Conservation (phyloP, 2,329 filamentous ascomycete species). For the Diaporthe humulicola region DNA sequence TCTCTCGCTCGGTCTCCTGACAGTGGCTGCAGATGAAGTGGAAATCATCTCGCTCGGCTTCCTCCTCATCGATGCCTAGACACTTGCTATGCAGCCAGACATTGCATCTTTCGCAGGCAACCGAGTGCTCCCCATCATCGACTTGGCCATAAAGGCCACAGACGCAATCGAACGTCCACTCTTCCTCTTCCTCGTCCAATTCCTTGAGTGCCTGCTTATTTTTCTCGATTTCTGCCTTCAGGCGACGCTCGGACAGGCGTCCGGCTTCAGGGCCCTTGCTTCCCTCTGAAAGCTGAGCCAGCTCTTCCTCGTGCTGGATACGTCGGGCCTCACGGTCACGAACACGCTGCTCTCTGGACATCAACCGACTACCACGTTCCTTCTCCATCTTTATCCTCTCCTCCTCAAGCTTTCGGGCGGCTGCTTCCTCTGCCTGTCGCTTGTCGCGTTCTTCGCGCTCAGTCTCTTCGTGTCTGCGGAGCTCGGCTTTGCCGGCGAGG, state of each 20-base stretch:
- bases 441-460: constrained; percentile 78
- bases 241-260: constrained; percentile 81
- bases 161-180: constrained; percentile 95
- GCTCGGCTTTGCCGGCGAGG: constrained; percentile 85
- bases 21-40: constrained; percentile 88
- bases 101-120: constrained; percentile 93
- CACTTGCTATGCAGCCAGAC: constrained; percentile 98
- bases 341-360: constrained; percentile 87
- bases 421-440: constrained; percentile 73
- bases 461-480: constrained; percentile 80
- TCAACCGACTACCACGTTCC: constrained; percentile 83
- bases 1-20: constrained; percentile 67
- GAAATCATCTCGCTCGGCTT: constrained; percentile 88
- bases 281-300: constrained; percentile 83
- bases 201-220: constrained; percentile 82
- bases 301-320: constrained; percentile 85
- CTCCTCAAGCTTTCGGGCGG: constrained; percentile 76
- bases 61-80: constrained; percentile 80
- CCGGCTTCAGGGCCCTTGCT: constrained; percentile 71
- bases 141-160: constrained; percentile 93
- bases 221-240: constrained; percentile 86
- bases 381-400: constrained; percentile 71
- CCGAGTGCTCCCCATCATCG: constrained; percentile 93
- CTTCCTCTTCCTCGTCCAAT: constrained; percentile 77
- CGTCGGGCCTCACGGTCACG: constrained; percentile 89